Conservation (phyloP, 768 basidiomycete genomes). For the Pholiota microspora region DNA sequence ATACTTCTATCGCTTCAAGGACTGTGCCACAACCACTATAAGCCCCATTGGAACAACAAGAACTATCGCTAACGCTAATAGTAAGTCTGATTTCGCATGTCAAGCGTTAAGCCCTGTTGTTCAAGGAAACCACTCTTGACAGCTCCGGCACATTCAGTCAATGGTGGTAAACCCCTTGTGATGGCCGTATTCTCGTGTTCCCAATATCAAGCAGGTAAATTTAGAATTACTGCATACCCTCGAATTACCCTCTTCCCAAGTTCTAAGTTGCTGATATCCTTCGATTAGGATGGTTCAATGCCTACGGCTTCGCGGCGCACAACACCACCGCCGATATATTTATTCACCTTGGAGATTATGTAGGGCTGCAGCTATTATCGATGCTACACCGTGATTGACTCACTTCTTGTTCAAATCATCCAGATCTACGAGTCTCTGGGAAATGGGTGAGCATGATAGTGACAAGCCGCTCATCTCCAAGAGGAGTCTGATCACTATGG, state of each 20-base stretch:
- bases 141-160: slow-evolving; percentile 47
- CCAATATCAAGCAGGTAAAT: slow-evolving; percentile 46
- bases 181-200: slow-evolving; percentile 63
- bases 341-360: slow-evolving; percentile 60
- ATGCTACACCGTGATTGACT: background rate
- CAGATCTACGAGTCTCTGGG: slow-evolving; percentile 51
- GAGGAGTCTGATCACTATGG: background rate
- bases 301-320: slow-evolving; percentile 54
- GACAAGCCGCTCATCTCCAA: background rate
- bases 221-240: no score
- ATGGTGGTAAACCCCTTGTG: slow-evolving; percentile 50
- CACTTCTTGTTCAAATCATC: background rate
- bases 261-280: background rate
- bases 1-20: slow-evolving; percentile 55
- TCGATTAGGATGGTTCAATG: slow-evolving; percentile 53
- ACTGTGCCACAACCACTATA: slow-evolving; percentile 45
- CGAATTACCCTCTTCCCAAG: no score
- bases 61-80: slow-evolving; percentile 45
- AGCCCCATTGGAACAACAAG: slow-evolving; percentile 51
- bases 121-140: background rate
- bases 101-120: background rate
- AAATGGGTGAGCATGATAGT: slow-evolving; percentile 21
- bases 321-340: slow-evolving; percentile 52
- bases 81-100: slow-evolving; percentile 27
- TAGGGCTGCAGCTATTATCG: slow-evolving; percentile 22